Conservation (phyloP, 805 yeast genomes). For the Osmozyma mogii region DNA sequence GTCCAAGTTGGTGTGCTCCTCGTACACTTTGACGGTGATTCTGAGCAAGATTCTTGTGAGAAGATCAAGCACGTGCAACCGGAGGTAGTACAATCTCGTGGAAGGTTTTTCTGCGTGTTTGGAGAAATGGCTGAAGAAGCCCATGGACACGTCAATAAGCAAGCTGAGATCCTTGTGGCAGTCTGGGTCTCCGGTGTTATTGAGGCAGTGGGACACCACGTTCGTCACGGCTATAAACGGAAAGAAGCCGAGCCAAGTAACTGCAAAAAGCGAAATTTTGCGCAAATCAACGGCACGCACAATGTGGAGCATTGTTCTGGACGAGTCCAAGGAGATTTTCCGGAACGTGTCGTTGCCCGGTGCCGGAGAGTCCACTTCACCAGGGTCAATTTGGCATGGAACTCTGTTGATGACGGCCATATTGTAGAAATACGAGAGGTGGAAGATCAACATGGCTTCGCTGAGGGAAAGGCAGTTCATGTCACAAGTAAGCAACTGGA, state of each 20-base stretch:
- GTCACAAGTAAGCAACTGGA: neutral
- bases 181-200: slow-evolving; percentile 22
- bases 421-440: slow-evolving; percentile 27
- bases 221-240: slow-evolving; percentile 26
- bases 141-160: slow-evolving; percentile 17
- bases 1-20: slow-evolving; percentile 11
- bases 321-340: slow-evolving; percentile 24
- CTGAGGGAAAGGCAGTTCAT: neutral
- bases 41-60: slow-evolving; percentile 16
- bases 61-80: slow-evolving; percentile 13
- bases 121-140: slow-evolving; percentile 10
- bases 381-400: slow-evolving; percentile 16
- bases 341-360: slow-evolving; percentile 16
- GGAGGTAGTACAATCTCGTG: slow-evolving; percentile 8
- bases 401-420: slow-evolving; percentile 30
- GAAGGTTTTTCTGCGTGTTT: slow-evolving; percentile 5
- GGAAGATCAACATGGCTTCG: slow-evolving; percentile 14
- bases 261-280: slow-evolving; percentile 15
- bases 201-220: slow-evolving; percentile 22
- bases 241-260: slow-evolving; percentile 25
- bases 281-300: slow-evolving; percentile 14
- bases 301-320: slow-evolving; percentile 28
- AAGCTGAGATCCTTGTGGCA: slow-evolving; percentile 21
- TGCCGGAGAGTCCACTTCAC: slow-evolving; percentile 6
- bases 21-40: slow-evolving; percentile 16